These are phyloP conservation scores for Linum trigynum DNA, from an alignment of 345 rosid genomes.

Conservation along the genomic window DNA sequence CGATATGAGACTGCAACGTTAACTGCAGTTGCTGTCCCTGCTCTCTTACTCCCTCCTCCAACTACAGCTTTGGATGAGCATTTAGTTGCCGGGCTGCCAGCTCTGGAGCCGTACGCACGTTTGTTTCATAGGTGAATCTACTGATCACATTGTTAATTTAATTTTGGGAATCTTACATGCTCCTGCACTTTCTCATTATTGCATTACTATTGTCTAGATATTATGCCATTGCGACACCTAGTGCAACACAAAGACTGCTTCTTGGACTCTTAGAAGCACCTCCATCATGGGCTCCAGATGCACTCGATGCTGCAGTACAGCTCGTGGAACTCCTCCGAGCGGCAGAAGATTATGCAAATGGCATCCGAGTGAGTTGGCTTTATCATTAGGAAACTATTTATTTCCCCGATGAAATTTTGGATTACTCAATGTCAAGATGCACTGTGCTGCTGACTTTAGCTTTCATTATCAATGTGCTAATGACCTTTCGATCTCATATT, in stretches of 20 bases:
- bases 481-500: no score
- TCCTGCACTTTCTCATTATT: slow-evolving; percentile 3
- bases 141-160: slow-evolving; percentile 1
- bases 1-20: slow-evolving; percentile 91
- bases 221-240: slow-evolving; percentile 95
- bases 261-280: slow-evolving; percentile 98
- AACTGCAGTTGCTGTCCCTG: slow-evolving; percentile 96
- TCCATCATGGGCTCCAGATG: slow-evolving; percentile 99
- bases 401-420: no score
- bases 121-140: slow-evolving; percentile 72
- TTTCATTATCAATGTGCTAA: no score
- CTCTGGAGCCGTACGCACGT: slow-evolving; percentile 94
- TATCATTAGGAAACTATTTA: not conserved
- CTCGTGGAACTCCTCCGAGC: slow-evolving; percentile 98
- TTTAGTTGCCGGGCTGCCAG: slow-evolving; percentile 95
- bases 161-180: not conserved
- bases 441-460: no score
- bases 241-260: slow-evolving; percentile 96
- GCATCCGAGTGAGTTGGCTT: slow-evolving; percentile 63
- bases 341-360: slow-evolving; percentile 93
- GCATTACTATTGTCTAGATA: slow-evolving; percentile 40
- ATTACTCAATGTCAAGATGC: no score
- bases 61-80: slow-evolving; percentile 93
- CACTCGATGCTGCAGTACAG: slow-evolving; percentile 99
- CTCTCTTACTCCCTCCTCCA: slow-evolving; percentile 95